Evolutionary conservation across 345 rosid genomes (phyloP).

Genomic region (Garcia nutans): DNA sequence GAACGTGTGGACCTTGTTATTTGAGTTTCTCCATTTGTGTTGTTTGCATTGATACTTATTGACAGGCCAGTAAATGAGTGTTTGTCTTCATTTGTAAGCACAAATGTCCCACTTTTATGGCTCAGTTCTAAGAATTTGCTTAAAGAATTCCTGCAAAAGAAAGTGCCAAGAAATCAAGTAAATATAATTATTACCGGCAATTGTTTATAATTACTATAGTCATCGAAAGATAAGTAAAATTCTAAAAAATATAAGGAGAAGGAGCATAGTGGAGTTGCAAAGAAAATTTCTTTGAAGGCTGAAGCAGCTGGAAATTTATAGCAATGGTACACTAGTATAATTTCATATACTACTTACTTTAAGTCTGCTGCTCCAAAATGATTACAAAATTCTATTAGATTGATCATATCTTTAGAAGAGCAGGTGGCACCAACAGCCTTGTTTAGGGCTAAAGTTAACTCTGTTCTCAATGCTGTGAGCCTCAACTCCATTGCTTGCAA

Average conservation of each 20-base stretch:
- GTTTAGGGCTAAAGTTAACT: conserved; percentile 44
- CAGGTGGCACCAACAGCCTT: conserved; percentile 38
- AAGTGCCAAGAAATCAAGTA: not conserved
- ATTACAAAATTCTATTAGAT: conserved; percentile 43
- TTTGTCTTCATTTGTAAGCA: conserved; percentile 23
- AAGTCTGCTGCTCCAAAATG: conserved; percentile 48
- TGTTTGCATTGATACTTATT: conserved; percentile 19
- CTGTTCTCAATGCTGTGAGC: conserved; percentile 48
- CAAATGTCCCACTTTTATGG: conserved; percentile 18
- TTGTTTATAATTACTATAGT: not conserved
- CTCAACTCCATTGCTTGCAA: conserved; percentile 61
- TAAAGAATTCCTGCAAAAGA: conserved; percentile 40
- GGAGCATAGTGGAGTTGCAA: conserved; percentile 5
- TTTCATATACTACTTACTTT: conserved; percentile 44
- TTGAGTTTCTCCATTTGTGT: conserved; percentile 28
- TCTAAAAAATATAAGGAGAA: not conserved
- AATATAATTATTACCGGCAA: not conserved
- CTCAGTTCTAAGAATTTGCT: conserved; percentile 30
- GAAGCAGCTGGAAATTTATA: conserved; percentile 11
- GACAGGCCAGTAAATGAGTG: conserved; percentile 11
- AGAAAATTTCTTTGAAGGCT: conserved; percentile 1
- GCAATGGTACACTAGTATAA: not conserved
- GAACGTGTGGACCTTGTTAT: conserved; percentile 30
- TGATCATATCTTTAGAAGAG: conserved; percentile 40
- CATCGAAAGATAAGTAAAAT: not conserved